A percentile compares a stretch with the other conserved stretches of the same genome.
Conservation (phyloP, 306 rosid genomes). For the Prunus kanzakura region DNA sequence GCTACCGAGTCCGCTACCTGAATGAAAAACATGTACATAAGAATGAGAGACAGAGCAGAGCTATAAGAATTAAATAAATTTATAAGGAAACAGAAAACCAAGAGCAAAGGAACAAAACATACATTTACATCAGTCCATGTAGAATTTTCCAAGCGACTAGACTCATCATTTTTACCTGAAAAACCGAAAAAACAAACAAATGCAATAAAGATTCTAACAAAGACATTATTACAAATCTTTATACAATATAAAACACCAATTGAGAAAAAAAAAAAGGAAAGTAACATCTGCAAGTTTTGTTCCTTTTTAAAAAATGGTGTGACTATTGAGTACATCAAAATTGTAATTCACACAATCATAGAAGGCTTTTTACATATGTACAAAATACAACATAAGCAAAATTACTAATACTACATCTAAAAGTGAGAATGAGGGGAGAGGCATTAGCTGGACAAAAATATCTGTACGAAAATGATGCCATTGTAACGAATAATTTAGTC, state of each 20-base stretch:
- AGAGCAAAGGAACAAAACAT: not conserved
- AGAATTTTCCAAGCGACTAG: slow-evolving; percentile 37
- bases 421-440: not conserved
- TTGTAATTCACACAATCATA: not conserved
- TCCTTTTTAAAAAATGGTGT: not conserved
- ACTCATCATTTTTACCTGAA: slow-evolving; percentile 48
- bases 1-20: slow-evolving; percentile 49
- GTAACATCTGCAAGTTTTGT: not conserved
- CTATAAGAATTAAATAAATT: not conserved
- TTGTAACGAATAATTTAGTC: not conserved
- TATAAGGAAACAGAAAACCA: not conserved
- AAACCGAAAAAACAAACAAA: not conserved
- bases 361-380: not conserved
- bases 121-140: slow-evolving; percentile 44
- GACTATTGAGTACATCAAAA: no score
- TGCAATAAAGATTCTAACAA: not conserved
- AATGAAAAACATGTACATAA: slow-evolving; percentile 2
- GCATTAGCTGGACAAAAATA: not conserved
- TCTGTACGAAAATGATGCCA: not conserved
- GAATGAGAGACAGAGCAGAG: not conserved
- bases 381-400: not conserved
- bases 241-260: not conserved
- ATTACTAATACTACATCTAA: not conserved
- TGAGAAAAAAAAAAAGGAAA: not conserved
- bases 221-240: not conserved